Evolutionary conservation across 1,284 basidiomycete genomes (phyloP).

Genomic region (Ceratobasidium sp.): DNA sequence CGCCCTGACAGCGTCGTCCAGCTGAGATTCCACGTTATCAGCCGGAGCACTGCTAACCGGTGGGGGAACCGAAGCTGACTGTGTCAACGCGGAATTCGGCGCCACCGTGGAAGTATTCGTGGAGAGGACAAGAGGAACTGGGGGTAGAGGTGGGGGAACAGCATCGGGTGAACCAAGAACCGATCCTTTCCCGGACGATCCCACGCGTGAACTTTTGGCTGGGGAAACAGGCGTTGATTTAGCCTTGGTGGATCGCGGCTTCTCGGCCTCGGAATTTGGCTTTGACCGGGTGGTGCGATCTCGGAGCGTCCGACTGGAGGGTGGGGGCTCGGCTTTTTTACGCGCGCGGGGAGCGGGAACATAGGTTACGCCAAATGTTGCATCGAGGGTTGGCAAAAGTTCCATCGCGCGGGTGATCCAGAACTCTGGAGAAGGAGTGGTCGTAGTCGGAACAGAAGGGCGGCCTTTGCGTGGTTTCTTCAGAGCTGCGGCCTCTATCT

Average conservation of each 20-base stretch:
- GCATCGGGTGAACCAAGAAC: neutral
- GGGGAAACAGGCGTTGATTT: constrained; percentile 30
- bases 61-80: too few species aligned
- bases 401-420: constrained; percentile 64
- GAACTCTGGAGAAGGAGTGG: constrained; percentile 52
- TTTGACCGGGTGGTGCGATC: constrained; percentile 57
- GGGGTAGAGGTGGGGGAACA: neutral
- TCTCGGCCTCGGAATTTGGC: neutral
- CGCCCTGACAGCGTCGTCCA: constrained; percentile 1
- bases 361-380: constrained; percentile 44
- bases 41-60: neutral
- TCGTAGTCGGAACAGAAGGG: constrained; percentile 56
- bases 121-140: neutral
- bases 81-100: too few species aligned
- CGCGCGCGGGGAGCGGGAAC: constrained; percentile 44
- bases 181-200: neutral
- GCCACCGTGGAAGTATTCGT: neutral
- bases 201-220: neutral
- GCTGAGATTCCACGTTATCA: neutral
- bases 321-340: constrained; percentile 38
- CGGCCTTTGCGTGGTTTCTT: constrained; percentile 67
- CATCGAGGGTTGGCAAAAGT: constrained; percentile 55
- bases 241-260: neutral
- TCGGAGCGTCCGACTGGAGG: constrained; percentile 60
- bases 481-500: constrained; percentile 58